Conservation (phyloP, 1,139 yeast genomes). For the Magnusiomyces tetraspermus region DNA sequence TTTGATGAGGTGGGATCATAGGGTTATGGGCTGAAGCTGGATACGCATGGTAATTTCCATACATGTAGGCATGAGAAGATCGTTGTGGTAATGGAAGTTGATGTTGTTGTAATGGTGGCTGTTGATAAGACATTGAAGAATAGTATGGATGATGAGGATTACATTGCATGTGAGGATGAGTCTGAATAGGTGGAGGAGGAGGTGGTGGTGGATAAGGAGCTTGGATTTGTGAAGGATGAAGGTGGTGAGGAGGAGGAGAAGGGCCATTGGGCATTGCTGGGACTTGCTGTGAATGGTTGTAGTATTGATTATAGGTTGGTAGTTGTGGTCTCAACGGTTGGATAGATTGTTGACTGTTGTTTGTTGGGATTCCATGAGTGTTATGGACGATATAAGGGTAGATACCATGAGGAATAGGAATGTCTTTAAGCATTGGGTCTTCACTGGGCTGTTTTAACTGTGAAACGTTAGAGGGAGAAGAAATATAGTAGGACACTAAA, state of each 20-base stretch:
- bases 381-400: constrained; percentile 33
- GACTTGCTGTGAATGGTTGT: constrained; percentile 4
- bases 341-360: neutral
- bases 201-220: constrained; percentile 8
- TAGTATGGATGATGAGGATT: neutral
- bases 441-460: constrained; percentile 34
- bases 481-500: constrained; percentile 44
- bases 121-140: neutral
- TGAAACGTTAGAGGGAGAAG: constrained; percentile 24
- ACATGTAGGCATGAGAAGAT: neutral
- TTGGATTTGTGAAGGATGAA: constrained; percentile 10
- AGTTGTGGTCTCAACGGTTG: constrained; percentile 1
- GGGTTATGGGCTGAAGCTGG: neutral
- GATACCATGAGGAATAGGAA: constrained; percentile 34
- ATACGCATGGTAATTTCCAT: neutral
- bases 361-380: constrained; percentile 10
- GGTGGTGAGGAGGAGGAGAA: constrained; percentile 15
- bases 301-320: neutral
- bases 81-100: constrained; percentile 11
- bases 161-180: constrained; percentile 7
- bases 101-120: constrained; percentile 2
- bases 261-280: constrained; percentile 11
- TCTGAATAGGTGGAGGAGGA: constrained; percentile 7
- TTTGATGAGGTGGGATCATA: too few species aligned
- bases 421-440: constrained; percentile 32